Conservation (phyloP, 2,329 filamentous ascomycete species). For the Pyricularia sp. region DNA sequence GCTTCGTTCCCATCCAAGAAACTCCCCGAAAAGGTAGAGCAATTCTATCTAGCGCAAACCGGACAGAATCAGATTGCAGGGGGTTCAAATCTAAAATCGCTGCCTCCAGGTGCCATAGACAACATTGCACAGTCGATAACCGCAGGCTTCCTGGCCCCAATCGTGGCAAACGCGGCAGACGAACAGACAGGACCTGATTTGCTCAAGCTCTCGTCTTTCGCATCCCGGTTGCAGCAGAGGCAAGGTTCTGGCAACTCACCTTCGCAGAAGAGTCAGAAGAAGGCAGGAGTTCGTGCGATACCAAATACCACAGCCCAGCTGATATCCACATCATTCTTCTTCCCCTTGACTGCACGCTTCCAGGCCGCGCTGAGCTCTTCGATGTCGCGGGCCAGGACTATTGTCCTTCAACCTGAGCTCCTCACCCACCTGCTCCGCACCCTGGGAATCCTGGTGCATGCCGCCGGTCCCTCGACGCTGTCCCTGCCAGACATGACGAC, state of each 20-base stretch:
- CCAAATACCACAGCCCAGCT: constrained; percentile 72
- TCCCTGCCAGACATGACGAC: constrained; percentile 70
- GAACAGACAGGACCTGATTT: constrained; percentile 68
- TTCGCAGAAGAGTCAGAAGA: constrained; percentile 17
- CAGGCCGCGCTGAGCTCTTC: constrained; percentile 47
- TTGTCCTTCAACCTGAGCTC: constrained; percentile 66
- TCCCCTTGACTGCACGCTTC: constrained; percentile 74
- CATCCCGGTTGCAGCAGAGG: constrained; percentile 61
- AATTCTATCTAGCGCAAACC: constrained; percentile 47
- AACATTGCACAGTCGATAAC: constrained; percentile 59
- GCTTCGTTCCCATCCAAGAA: constrained; percentile 70
- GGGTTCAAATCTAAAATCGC: constrained; percentile 31
- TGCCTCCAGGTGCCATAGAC: constrained; percentile 54
- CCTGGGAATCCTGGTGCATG: constrained; percentile 71
- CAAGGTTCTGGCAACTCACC: constrained; percentile 28
- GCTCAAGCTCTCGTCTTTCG: constrained; percentile 86
- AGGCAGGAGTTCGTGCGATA: constrained; percentile 41
- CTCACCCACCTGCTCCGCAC: constrained; percentile 80
- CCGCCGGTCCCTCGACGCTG: constrained; percentile 70
- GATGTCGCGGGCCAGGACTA: constrained; percentile 28
- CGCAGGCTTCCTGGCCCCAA: constrained; percentile 65
- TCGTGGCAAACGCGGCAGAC: constrained; percentile 77
- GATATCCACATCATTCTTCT: constrained; percentile 72
- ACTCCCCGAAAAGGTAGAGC: constrained; percentile 65
- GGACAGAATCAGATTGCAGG: constrained; percentile 2